These are phyloP conservation scores for Cyclotella sp. DNA, from an alignment of 108 stramenopile genomes.

Conservation along the genomic window DNA sequence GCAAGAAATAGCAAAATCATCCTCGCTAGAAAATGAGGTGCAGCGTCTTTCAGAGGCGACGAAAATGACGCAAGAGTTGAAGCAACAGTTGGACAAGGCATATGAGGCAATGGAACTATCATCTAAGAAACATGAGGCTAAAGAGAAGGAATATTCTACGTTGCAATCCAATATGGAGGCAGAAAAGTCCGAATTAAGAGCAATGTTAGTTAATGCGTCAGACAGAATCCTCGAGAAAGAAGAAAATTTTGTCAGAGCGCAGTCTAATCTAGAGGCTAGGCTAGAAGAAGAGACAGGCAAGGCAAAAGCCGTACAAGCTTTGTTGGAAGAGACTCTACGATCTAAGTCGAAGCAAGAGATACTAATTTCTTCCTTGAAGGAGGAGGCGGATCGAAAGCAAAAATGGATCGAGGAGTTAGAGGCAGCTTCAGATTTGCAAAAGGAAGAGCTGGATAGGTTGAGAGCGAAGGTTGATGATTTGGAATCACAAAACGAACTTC, in stretches of 20 bases:
- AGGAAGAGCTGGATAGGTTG: conserved; percentile 5
- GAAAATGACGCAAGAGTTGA: conserved; percentile 1
- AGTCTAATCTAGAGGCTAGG: background rate
- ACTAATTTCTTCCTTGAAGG: conserved; percentile 9
- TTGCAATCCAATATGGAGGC: background rate
- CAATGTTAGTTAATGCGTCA: background rate
- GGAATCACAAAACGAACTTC: background rate
- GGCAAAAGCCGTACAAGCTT: background rate
- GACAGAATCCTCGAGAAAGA: background rate
- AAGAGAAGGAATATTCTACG: background rate
- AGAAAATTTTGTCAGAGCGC: background rate
- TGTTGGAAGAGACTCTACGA: conserved; percentile 14
- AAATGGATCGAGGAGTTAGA: conserved; percentile 3
- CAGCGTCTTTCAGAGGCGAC: background rate
- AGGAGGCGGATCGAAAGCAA: conserved; percentile 10
- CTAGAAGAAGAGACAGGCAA: conserved; percentile 10
- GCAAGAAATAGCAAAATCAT: conserved; percentile 10
- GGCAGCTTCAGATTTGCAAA: conserved; percentile 4
- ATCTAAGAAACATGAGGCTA: background rate
- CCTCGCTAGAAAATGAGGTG: conserved; percentile 10
- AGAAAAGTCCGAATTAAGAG: background rate
- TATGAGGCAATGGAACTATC: conserved; percentile 13
- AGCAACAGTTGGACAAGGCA: conserved; percentile 6
- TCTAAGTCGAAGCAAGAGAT: conserved; percentile 7
- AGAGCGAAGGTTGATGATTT: background rate